These are phyloP conservation scores for Davidsoniella virescens DNA, from an alignment of 2,329 filamentous ascomycete genomes.

Conservation along the genomic window DNA sequence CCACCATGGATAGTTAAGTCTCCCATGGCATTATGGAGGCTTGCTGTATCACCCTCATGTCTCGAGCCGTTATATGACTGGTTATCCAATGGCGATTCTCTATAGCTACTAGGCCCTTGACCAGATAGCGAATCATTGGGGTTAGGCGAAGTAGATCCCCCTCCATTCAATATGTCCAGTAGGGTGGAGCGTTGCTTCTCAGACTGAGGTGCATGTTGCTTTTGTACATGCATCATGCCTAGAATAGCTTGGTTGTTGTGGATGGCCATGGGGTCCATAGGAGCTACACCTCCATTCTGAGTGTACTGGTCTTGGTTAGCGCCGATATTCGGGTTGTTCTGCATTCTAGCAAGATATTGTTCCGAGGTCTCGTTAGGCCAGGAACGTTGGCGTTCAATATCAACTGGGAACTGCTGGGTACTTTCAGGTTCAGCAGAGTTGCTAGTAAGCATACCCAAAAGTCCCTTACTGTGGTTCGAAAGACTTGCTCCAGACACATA, in stretches of 20 bases:
- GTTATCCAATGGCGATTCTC: constrained; percentile 11
- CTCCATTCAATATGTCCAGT: constrained; percentile 38
- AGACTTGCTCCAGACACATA: constrained; percentile 14
- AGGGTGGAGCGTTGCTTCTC: constrained; percentile 31
- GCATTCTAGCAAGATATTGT: constrained; percentile 6
- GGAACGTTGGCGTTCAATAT: not conserved
- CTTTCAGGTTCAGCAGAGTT: constrained; percentile 5
- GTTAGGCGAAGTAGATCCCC: constrained; percentile 8
- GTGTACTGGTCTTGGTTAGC: not conserved
- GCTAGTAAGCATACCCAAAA: constrained; percentile 27
- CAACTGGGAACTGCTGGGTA: not conserved
- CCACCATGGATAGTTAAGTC: constrained; percentile 12
- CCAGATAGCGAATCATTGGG: not conserved
- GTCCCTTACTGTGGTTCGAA: constrained; percentile 21
- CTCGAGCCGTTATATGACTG: constrained; percentile 4
- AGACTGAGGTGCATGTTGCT: constrained; percentile 9
- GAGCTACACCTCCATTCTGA: not conserved
- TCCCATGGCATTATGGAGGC: constrained; percentile 9
- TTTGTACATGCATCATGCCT: constrained; percentile 11
- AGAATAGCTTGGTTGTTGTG: constrained; percentile 11
- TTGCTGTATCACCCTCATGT: constrained; percentile 2
- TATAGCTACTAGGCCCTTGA: constrained; percentile 7
- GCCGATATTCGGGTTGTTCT: not conserved
- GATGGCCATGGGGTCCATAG: constrained; percentile 10
- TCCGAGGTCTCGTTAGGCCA: constrained; percentile 9